phyloP scores from a whole-genome alignment of 164 flowering plant genomes.

The Stephania cephalantha region DNA sequence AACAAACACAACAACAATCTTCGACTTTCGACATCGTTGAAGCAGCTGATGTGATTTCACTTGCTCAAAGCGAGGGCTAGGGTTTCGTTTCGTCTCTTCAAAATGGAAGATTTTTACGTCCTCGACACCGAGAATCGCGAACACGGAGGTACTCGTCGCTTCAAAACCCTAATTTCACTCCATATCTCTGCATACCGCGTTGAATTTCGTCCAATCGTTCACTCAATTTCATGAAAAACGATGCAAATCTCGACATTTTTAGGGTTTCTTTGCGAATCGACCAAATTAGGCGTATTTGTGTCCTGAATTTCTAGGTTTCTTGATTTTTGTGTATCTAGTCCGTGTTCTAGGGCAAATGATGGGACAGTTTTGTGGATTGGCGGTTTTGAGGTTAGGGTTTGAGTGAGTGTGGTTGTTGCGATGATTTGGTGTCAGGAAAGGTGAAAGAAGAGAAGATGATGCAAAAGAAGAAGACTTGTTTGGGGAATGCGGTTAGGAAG shows the following conservation, averaged over 20 bases:
- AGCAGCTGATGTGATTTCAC: neutral
- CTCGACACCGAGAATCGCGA: slow-evolving; percentile 12
- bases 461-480: slow-evolving; percentile 28
- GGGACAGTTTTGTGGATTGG: neutral
- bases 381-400: slow-evolving; percentile 4
- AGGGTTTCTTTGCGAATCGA: neutral
- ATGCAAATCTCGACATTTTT: neutral
- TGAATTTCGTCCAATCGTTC: neutral
- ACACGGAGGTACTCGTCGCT: slow-evolving; percentile 10
- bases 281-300: neutral
- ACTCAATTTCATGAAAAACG: neutral
- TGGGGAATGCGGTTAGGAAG: slow-evolving; percentile 40
- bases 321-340: neutral
- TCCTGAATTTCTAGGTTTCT: neutral
- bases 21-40: neutral
- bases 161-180: neutral
- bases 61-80: neutral
- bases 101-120: slow-evolving; percentile 13
- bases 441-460: slow-evolving; percentile 35
- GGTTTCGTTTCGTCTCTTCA: neutral
- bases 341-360: slow-evolving; percentile 7
- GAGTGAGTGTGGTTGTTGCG: neutral
- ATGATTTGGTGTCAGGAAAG: slow-evolving; percentile 1
- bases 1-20: neutral
- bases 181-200: neutral